phyloP scores from a whole-genome alignment of 805 yeast genomes.

The Nadsonia fulvescens region DNA sequence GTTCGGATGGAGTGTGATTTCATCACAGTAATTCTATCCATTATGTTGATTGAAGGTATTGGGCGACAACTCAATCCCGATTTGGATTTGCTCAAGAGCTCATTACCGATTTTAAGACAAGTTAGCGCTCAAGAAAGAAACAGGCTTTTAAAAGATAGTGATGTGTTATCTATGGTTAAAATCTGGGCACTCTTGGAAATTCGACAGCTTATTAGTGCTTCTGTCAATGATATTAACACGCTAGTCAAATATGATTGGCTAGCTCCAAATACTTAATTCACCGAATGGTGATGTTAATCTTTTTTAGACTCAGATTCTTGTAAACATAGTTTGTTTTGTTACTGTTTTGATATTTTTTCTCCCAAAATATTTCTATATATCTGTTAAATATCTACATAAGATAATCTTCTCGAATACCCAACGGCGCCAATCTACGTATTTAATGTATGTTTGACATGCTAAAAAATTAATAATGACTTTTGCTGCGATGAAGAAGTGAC shows the following conservation, averaged over 20 bases:
- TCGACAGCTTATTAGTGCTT: conserved; percentile 67
- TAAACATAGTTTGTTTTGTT: no score
- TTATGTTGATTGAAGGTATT: conserved; percentile 78
- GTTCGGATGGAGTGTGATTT: conserved; percentile 97
- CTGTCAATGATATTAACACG: conserved; percentile 47
- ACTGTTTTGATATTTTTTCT: no score
- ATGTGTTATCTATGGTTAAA: conserved; percentile 63
- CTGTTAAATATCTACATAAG: no score
- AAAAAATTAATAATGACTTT: no score
- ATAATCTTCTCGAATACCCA: no score
- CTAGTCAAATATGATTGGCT: conserved; percentile 47
- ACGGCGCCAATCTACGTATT: no score
- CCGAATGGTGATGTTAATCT: no score
- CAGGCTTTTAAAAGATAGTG: conserved; percentile 19
- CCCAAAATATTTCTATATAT: no score
- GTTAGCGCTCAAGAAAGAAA: conserved; percentile 38
- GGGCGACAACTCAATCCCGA: conserved; percentile 90
- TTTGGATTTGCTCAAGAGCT: conserved; percentile 83
- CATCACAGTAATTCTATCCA: conserved; percentile 87
- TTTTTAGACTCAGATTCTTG: no score
- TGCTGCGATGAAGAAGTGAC: no score
- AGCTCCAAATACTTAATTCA: conserved; percentile 36
- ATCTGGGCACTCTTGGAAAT: conserved; percentile 86
- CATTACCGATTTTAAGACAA: conserved; percentile 71
- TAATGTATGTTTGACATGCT: no score